Evolutionary conservation across 2,329 filamentous ascomycete species (phyloP).

Genomic region (Ceratocystis papillata): DNA sequence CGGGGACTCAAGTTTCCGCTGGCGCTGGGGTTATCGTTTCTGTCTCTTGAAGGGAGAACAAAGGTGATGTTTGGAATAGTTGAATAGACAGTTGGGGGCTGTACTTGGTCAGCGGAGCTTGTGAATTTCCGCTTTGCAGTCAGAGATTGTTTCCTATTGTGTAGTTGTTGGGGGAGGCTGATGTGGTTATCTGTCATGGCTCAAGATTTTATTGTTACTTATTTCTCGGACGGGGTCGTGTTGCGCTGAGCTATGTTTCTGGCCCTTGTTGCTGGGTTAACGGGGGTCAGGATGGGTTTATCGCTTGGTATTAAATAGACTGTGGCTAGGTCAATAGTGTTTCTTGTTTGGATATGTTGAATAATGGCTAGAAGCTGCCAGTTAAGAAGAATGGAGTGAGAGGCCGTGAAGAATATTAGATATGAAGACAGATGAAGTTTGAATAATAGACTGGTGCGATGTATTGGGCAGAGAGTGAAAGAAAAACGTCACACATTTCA

Average conservation of each 20-base stretch:
- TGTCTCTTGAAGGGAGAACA: constrained; percentile 17
- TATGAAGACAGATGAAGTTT: not conserved
- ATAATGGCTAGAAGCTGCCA: constrained; percentile 10
- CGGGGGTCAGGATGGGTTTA: not conserved
- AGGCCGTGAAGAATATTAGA: not conserved
- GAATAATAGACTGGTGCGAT: not conserved
- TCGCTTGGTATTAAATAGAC: not conserved
- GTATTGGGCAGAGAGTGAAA: constrained; percentile 1
- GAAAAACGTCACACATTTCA: not conserved
- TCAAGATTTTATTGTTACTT: not conserved
- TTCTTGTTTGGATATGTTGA: too few relatives aligned
- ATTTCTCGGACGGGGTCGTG: not conserved
- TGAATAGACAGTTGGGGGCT: constrained; percentile 14
- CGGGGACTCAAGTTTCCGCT: constrained; percentile 17
- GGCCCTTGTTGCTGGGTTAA: constrained; percentile 13
- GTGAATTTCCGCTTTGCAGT: constrained; percentile 17
- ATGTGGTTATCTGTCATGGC: not conserved
- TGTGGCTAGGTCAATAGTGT: not conserved
- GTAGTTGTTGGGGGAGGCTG: constrained; percentile 1
- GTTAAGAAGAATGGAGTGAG: not conserved
- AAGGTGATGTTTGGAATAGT: constrained; percentile 16
- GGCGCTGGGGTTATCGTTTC: constrained; percentile 10
- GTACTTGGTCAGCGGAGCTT: constrained; percentile 16
- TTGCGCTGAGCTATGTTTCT: not conserved
- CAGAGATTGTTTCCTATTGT: not conserved